Percentiles rank a stretch among this genome's conserved stretches.
These are phyloP conservation scores for Phytophthora colocasiae DNA, from an alignment of 352 stramenopile genomes.

Conservation along the genomic window DNA sequence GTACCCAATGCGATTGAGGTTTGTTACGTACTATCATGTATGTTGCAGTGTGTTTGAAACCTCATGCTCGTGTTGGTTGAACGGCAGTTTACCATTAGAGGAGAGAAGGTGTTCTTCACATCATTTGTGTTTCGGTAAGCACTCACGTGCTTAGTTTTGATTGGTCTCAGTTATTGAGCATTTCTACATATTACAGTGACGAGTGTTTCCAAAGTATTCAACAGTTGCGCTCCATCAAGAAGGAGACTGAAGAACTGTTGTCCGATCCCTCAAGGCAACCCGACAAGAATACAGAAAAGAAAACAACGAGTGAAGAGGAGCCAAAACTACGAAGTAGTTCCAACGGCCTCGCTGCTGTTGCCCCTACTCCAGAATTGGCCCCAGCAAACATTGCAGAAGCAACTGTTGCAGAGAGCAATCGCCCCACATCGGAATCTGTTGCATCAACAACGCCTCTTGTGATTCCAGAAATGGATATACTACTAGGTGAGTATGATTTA, in stretches of 20 bases:
- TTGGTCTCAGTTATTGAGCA: not conserved
- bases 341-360: conserved; percentile 34
- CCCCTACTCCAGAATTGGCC: conserved; percentile 21
- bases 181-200: conserved; percentile 52
- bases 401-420: conserved; percentile 16
- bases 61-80: conserved; percentile 5
- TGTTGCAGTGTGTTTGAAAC: not conserved
- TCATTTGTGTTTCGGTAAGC: conserved; percentile 85
- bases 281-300: not conserved
- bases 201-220: conserved; percentile 86
- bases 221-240: conserved; percentile 80
- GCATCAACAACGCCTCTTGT: conserved; percentile 15
- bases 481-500: conserved; percentile 79
- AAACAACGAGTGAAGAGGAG: conserved; percentile 5
- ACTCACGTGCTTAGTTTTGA: not conserved
- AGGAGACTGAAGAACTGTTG: conserved; percentile 68
- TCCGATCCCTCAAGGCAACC: conserved; percentile 26
- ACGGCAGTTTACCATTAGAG: conserved; percentile 64
- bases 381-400: conserved; percentile 4
- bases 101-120: conserved; percentile 81
- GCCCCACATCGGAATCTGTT: conserved; percentile 10
- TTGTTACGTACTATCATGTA: not conserved
- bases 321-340: conserved; percentile 30
- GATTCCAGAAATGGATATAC: conserved; percentile 51
- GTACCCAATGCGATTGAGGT: conserved; percentile 90